Evolutionary conservation across 2,329 filamentous ascomycete genomes (phyloP).

Genomic region (Ceratocystis smalleyi): DNA sequence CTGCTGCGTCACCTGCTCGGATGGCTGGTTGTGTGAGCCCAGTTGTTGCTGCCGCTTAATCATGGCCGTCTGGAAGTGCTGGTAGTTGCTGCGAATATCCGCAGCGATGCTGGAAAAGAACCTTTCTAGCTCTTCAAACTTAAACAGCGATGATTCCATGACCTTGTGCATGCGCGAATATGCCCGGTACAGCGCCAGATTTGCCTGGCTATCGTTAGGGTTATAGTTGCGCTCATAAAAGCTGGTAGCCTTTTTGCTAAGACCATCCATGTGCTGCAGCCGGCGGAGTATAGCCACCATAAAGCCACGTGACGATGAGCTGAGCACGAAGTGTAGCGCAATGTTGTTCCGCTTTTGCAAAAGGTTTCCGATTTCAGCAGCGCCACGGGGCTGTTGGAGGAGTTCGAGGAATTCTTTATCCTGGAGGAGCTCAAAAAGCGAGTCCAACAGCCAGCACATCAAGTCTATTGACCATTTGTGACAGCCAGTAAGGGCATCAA

Average conservation of each 20-base stretch:
- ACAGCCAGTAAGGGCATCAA: constrained; percentile 57
- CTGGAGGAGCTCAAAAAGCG: constrained; percentile 39
- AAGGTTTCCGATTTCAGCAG: constrained; percentile 31
- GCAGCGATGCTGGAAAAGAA: constrained; percentile 36
- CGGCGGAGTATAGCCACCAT: constrained; percentile 53
- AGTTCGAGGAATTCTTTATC: constrained; percentile 37
- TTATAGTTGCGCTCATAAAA: constrained; percentile 33
- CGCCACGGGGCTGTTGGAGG: constrained; percentile 29
- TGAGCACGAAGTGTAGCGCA: constrained; percentile 49
- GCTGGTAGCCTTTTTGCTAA: constrained; percentile 34
- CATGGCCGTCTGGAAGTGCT: constrained; percentile 13
- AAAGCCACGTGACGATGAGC: constrained; percentile 58
- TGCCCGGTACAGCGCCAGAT: constrained; percentile 39
- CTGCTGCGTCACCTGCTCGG: constrained; percentile 25
- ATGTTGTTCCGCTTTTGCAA: constrained; percentile 41
- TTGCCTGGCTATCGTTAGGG: constrained; percentile 30
- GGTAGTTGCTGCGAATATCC: constrained; percentile 34
- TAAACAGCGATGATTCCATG: constrained; percentile 37
- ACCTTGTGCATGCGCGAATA: constrained; percentile 40
- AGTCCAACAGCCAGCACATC: constrained; percentile 45
- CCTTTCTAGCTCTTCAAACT: constrained; percentile 45
- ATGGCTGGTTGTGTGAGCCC: constrained; percentile 16
- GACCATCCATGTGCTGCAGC: constrained; percentile 39
- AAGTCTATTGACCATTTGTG: constrained; percentile 67
- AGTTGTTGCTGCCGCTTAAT: constrained; percentile 2